Conservation (phyloP, 2,329 filamentous ascomycete species). For the Leptosphaerulina australis region DNA sequence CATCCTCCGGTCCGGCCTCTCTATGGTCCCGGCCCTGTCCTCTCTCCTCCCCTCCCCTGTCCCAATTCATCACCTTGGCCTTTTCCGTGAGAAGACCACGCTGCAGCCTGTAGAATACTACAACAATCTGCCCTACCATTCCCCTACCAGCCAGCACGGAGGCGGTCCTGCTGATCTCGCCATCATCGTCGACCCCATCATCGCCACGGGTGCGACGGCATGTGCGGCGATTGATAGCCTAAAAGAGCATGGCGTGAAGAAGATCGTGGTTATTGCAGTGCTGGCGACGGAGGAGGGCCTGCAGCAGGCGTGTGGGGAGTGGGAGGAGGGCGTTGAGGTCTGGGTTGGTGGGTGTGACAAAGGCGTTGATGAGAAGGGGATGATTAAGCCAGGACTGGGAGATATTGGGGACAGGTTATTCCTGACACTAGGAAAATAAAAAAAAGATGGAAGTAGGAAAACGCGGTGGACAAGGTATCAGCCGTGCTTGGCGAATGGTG, state of each 20-base stretch:
- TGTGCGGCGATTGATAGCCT: slow-evolving; percentile 88
- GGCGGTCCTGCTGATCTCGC: slow-evolving; percentile 64
- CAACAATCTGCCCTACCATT: slow-evolving; percentile 88
- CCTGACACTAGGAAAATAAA: slow-evolving; percentile 81
- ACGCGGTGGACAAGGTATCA: too few relatives aligned
- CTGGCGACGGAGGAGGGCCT: slow-evolving; percentile 77
- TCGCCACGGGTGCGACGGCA: slow-evolving; percentile 90
- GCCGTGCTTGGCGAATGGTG: too few relatives aligned
- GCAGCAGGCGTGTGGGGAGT: slow-evolving; percentile 72
- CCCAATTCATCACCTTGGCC: slow-evolving; percentile 88
- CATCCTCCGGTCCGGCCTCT: slow-evolving; percentile 88
- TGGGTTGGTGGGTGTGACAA: slow-evolving; percentile 83
- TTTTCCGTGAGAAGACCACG: slow-evolving; percentile 88
- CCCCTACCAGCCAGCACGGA: slow-evolving; percentile 52
- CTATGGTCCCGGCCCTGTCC: slow-evolving; percentile 88
- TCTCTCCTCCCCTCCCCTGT: slow-evolving; percentile 79
- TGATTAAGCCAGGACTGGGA: slow-evolving; percentile 88
- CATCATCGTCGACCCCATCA: slow-evolving; percentile 88
- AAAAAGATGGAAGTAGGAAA: neutral
- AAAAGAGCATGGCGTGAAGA: slow-evolving; percentile 87
- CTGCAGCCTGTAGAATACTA: slow-evolving; percentile 95
- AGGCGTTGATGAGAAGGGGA: slow-evolving; percentile 75
- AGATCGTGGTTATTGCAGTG: slow-evolving; percentile 76
- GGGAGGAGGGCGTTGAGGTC: slow-evolving; percentile 77
- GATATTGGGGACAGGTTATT: slow-evolving; percentile 92